phyloP scores from a whole-genome alignment of 2,329 filamentous ascomycete genomes.

The Aspergillus luchuensis region DNA sequence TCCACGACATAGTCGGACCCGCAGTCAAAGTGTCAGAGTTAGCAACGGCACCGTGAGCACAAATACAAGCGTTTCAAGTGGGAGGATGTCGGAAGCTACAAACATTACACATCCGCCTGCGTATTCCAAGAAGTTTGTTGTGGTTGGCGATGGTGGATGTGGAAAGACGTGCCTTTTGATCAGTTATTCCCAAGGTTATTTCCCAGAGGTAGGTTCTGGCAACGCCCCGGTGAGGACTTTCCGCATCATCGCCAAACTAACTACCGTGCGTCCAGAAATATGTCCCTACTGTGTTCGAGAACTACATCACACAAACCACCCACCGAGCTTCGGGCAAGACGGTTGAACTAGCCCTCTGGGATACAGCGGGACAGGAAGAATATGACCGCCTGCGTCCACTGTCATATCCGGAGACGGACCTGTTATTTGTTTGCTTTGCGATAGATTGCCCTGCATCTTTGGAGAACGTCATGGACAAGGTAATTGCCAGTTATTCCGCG shows the following conservation, averaged over 20 bases:
- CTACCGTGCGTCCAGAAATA: slow-evolving; percentile 73
- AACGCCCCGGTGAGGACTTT: neutral
- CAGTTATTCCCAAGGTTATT: slow-evolving; percentile 98
- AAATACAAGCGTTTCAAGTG: slow-evolving; percentile 70
- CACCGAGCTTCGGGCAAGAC: slow-evolving; percentile 88
- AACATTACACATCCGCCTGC: slow-evolving; percentile 86
- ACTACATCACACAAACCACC: slow-evolving; percentile 97
- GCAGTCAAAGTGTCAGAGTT: slow-evolving; percentile 64
- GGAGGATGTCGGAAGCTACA: slow-evolving; percentile 76
- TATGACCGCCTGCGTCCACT: slow-evolving; percentile 94
- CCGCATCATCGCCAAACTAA: slow-evolving; percentile 8
- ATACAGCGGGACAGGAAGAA: slow-evolving; percentile 97
- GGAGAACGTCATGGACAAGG: slow-evolving; percentile 99
- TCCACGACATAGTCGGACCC: slow-evolving; percentile 50
- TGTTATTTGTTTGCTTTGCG: slow-evolving; percentile 98
- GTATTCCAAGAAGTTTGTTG: slow-evolving; percentile 99
- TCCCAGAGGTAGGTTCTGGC: slow-evolving; percentile 76
- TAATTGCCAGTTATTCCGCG: slow-evolving; percentile 46
- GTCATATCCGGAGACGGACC: slow-evolving; percentile 96
- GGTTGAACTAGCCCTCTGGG: slow-evolving; percentile 95
- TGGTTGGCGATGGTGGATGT: slow-evolving; percentile 96
- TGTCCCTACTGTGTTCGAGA: slow-evolving; percentile 97
- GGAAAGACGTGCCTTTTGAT: slow-evolving; percentile 98
- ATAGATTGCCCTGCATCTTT: slow-evolving; percentile 98
- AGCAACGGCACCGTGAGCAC: slow-evolving; percentile 92